Conservation (phyloP, 495 filamentous ascomycete genomes). For the Rhizodiscina lignyota region DNA sequence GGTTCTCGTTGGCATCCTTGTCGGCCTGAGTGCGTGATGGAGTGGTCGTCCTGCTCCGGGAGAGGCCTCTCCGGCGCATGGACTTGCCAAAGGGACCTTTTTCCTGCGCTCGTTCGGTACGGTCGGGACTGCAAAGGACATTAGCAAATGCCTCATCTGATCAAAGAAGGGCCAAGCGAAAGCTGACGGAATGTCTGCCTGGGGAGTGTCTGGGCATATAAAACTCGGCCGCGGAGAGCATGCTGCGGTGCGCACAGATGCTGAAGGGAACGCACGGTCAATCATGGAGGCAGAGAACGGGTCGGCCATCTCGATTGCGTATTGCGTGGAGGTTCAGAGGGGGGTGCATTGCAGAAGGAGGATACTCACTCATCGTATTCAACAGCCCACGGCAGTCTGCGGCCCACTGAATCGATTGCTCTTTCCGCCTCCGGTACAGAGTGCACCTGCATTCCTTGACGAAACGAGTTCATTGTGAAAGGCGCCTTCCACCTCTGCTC, state of each 20-base stretch:
- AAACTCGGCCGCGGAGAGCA: background rate
- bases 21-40: constrained; percentile 35
- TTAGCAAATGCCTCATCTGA: background rate
- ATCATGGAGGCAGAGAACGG: background rate
- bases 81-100: constrained; percentile 43
- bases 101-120: constrained; percentile 38
- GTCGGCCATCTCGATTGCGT: background rate
- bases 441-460: constrained; percentile 41
- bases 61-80: constrained; percentile 28
- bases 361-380: constrained; percentile 40
- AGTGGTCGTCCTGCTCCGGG: constrained; percentile 42
- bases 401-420: constrained; percentile 40
- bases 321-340: background rate
- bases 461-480: constrained; percentile 8
- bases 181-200: background rate
- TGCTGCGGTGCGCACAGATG: too few relatives aligned
- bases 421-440: constrained; percentile 48
- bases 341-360: constrained; percentile 1
- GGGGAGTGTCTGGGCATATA: background rate
- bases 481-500: too few relatives aligned
- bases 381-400: constrained; percentile 42
- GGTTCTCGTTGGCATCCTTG: constrained; percentile 31
- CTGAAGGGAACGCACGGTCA: too few relatives aligned
- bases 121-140: constrained; percentile 7
- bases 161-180: background rate